Percentiles rank a stretch among this genome's conserved stretches.
phyloP scores from a whole-genome alignment of 2,329 filamentous ascomycete species.

The Cytospora leucostoma region DNA sequence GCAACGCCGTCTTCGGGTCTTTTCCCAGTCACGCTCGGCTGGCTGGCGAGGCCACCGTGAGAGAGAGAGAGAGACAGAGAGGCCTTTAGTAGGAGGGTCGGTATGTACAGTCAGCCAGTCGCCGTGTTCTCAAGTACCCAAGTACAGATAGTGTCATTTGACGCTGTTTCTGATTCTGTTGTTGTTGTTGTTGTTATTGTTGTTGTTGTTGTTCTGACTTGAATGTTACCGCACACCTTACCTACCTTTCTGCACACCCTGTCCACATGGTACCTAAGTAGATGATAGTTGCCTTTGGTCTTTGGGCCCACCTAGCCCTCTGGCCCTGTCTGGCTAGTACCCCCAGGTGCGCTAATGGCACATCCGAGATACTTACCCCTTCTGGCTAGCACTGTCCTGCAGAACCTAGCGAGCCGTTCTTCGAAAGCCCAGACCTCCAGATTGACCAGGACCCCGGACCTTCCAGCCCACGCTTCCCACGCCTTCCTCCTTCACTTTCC shows the following conservation, averaged over 20 bases:
- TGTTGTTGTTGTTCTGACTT: no score
- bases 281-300: neutral
- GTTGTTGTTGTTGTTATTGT: no score
- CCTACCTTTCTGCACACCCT: no score
- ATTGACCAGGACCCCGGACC: constrained; percentile 1
- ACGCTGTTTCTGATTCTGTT: no score
- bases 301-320: no score
- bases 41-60: neutral
- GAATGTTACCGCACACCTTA: no score
- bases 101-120: neutral
- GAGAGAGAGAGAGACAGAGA: no score
- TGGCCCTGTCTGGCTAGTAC: neutral
- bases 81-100: neutral
- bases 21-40: neutral
- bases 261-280: neutral
- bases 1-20: neutral
- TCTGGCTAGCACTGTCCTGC: neutral
- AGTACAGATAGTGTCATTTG: no score
- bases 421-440: constrained; percentile 19
- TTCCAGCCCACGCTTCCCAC: constrained; percentile 19
- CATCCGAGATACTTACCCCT: neutral
- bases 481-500: constrained; percentile 21
- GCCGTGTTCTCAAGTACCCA: neutral
- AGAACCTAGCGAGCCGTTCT: neutral
- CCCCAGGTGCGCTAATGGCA: neutral